phyloP scores from a whole-genome alignment of 1,284 basidiomycete species.

The Rhodotorula glutinis region DNA sequence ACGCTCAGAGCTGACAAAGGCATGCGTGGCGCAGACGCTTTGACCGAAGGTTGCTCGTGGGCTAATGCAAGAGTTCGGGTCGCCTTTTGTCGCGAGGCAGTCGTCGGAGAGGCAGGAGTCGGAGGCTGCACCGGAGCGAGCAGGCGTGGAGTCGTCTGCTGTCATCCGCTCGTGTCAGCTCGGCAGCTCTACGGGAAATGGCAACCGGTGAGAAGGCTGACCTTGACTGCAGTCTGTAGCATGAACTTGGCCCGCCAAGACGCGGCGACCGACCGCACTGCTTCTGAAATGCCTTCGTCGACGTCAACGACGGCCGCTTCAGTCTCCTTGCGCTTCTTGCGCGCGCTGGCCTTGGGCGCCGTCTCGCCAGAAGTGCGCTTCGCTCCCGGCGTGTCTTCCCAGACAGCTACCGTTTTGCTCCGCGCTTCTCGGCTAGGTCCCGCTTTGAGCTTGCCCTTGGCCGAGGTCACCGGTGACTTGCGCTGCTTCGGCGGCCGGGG shows the following conservation, averaged over 20 bases:
- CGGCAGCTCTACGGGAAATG: too few relatives aligned
- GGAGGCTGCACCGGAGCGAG: too few relatives aligned
- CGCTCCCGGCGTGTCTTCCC: neutral
- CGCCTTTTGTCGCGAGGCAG: too few relatives aligned
- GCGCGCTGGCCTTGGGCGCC: neutral
- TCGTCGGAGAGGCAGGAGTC: too few relatives aligned
- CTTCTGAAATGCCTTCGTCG: constrained; percentile 18
- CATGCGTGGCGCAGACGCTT: too few relatives aligned
- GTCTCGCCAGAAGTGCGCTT: neutral
- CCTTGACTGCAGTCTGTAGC: constrained; percentile 12
- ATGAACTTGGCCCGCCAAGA: constrained; percentile 48
- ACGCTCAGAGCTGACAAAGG: too few relatives aligned
- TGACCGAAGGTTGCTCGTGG: too few relatives aligned
- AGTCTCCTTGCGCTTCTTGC: neutral
- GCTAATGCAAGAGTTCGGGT: too few relatives aligned
- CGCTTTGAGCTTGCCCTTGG: neutral
- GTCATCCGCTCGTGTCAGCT: too few relatives aligned
- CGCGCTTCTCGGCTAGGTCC: neutral
- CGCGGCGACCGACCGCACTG: constrained; percentile 44
- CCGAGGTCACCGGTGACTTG: neutral
- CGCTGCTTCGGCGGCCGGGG: neutral
- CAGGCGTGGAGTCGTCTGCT: too few relatives aligned
- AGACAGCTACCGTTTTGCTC: neutral
- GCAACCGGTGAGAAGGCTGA: neutral
- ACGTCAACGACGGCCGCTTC: neutral